phyloP scores from a whole-genome alignment of 306 rosid species.

The Trifolium dubium region DNA sequence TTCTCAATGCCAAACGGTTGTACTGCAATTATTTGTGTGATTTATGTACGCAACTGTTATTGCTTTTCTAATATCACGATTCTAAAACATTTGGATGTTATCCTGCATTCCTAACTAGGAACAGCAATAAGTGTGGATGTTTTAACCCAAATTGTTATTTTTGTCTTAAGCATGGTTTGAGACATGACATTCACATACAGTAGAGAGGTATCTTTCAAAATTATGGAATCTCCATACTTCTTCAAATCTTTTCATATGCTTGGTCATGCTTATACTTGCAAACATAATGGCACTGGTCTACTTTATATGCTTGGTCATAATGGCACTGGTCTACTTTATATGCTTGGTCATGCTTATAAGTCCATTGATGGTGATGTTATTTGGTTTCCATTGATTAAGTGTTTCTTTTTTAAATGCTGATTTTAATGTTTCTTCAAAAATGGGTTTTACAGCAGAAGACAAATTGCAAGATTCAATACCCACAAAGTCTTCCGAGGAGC shows the following conservation, averaged over 20 bases:
- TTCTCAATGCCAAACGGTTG: not conserved
- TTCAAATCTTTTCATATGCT: slow-evolving; percentile 10
- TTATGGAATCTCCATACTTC: slow-evolving; percentile 1
- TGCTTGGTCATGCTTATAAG: slow-evolving; percentile 31
- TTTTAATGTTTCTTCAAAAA: slow-evolving; percentile 20
- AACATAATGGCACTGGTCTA: not conserved
- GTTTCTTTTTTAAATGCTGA: slow-evolving; percentile 14
- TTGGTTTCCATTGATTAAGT: slow-evolving; percentile 12
- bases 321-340: not conserved
- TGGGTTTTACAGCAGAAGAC: slow-evolving; percentile 61
- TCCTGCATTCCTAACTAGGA: slow-evolving; percentile 5
- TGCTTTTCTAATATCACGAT: slow-evolving; percentile 7
- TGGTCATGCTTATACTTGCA: not conserved
- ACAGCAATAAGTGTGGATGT: not conserved
- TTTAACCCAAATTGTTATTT: not conserved
- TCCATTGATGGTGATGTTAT: not conserved
- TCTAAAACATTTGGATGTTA: slow-evolving; percentile 27
- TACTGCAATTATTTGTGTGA: slow-evolving; percentile 1
- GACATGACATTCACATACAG: not conserved
- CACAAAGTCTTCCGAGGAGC: slow-evolving; percentile 54
- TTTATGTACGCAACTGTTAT: not conserved
- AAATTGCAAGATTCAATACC: slow-evolving; percentile 55
- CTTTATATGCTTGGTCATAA: not conserved
- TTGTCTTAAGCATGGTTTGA: slow-evolving; percentile 19
- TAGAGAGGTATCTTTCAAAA: slow-evolving; percentile 7